Evolutionary conservation across 2,329 filamentous ascomycete species (phyloP).

Genomic region (Tolypocladium sp.): DNA sequence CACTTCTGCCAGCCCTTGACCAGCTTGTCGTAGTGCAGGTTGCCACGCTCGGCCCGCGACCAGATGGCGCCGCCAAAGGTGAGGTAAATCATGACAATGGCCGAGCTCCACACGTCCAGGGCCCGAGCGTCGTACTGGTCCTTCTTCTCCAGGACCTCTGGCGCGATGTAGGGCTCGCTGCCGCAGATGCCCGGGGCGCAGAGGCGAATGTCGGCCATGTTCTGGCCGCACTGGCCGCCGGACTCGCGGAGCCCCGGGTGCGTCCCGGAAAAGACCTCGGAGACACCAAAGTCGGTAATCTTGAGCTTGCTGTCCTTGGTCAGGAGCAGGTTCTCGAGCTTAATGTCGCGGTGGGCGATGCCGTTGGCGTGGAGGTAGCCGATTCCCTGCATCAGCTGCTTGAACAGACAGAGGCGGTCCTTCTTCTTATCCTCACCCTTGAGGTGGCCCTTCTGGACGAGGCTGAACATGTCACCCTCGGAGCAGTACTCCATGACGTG

Average conservation of each 20-base stretch:
- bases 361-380: constrained; percentile 74
- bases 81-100: constrained; percentile 73
- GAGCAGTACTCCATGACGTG: constrained; percentile 91
- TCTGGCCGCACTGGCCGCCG: constrained; percentile 62
- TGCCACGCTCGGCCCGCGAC: constrained; percentile 53
- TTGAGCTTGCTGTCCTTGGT: constrained; percentile 74
- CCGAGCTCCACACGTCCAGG: constrained; percentile 80
- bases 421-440: constrained; percentile 51
- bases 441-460: constrained; percentile 66
- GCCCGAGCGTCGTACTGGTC: constrained; percentile 62
- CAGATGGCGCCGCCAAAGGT: constrained; percentile 66
- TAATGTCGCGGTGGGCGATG: constrained; percentile 85
- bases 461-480: constrained; percentile 68
- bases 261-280: constrained; percentile 73
- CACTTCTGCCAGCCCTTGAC: constrained; percentile 61
- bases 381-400: constrained; percentile 76
- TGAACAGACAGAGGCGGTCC: constrained; percentile 78
- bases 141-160: constrained; percentile 68
- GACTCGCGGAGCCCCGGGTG: constrained; percentile 70
- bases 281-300: constrained; percentile 87
- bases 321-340: constrained; percentile 78
- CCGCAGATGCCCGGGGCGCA: constrained; percentile 77
- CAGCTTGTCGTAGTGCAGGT: constrained; percentile 55
- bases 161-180: constrained; percentile 78
- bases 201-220: constrained; percentile 61